Evolutionary conservation across 1,284 basidiomycete genomes (phyloP), one percentile per base, ranked within the genome.

Genomic region (Anthracocystis setariae): DNA sequence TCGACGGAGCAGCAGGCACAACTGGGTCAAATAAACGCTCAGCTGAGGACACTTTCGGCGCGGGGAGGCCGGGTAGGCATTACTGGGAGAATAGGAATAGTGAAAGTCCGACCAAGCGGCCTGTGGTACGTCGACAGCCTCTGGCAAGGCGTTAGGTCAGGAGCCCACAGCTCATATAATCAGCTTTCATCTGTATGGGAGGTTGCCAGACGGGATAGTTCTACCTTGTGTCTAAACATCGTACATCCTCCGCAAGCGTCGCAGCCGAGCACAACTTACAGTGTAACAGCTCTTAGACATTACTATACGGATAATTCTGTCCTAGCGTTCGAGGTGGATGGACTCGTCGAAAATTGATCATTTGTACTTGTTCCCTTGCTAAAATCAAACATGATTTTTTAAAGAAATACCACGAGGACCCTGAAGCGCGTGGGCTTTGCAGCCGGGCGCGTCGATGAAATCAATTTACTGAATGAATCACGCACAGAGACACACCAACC

Each of bases 91-190:
- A 23, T 8, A 46, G 65, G 27, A 60, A 73, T 20, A 60, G 61
- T 47, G 65, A 73, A 45, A 69, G 65, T 46, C 71, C 71, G 0
- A 65, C 60, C 0, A 73, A 73, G 40, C 44, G 71, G 17, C 65
- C 66, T 4, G 54, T 65, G 2, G 71, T 69, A 13, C 51, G 71
- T 20, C 49, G 66, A 35, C 71, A 73, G 48, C 71, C 71, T 5
- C 37, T 68, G 37, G 66, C 65, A 2, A 44, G 65, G 40, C 46
- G 57, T 3, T 69, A 40, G 58, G 32, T 35, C 2, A 10, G 15
- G 17, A 25, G 29, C 27, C 39, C 18, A 4, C n/a, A n/a, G n/a
- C n/a, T n/a, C n/a, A n/a, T n/a, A n/a, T n/a, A n/a, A n/a, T n/a
- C n/a, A n/a, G n/a, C n/a, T n/a, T n/a, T n/a, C n/a, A n/a, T n/a